Conservation (phyloP, 2,329 filamentous ascomycete genomes). For the Cladophialophora immunda region DNA sequence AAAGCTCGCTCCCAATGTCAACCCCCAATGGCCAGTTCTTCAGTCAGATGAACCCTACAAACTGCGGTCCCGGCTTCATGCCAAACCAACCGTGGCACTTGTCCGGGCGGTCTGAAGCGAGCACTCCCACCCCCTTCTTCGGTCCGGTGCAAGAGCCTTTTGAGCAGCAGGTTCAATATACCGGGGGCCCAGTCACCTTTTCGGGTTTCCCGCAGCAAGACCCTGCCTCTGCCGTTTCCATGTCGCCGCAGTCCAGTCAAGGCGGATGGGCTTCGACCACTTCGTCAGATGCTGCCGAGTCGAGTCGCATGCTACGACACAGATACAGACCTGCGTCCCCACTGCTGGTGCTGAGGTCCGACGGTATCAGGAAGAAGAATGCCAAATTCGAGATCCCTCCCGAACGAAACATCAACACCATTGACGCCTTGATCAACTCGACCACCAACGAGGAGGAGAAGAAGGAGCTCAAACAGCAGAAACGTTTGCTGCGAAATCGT, state of each 20-base stretch:
- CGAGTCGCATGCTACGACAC: conserved; percentile 42
- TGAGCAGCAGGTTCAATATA: conserved; percentile 54
- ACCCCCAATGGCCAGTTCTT: conserved; percentile 66
- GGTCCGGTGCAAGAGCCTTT: conserved; percentile 67
- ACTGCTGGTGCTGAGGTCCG: conserved; percentile 71
- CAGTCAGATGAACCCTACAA: conserved; percentile 65
- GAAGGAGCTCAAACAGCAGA: conserved; percentile 98
- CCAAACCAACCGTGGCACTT: conserved; percentile 69
- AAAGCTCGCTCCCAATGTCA: conserved; percentile 58
- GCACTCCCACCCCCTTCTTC: conserved; percentile 76
- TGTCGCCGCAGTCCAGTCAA: conserved; percentile 70
- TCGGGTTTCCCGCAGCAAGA: conserved; percentile 55
- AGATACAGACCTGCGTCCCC: conserved; percentile 70
- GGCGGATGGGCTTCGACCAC: conserved; percentile 59
- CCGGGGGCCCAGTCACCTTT: conserved; percentile 50
- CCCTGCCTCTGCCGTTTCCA: conserved; percentile 62
- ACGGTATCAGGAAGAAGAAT: conserved; percentile 98
- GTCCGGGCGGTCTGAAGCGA: conserved; percentile 72
- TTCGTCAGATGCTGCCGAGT: conserved; percentile 58
- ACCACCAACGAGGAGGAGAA: conserved; percentile 87
- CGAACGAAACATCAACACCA: conserved; percentile 91
- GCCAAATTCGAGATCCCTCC: conserved; percentile 96
- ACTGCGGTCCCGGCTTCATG: conserved; percentile 52
- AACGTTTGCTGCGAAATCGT: conserved; percentile 90
- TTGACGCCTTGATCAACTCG: conserved; percentile 88